These are phyloP conservation scores for Hymenoscyphus infarciens DNA, from an alignment of 2,329 filamentous ascomycete species.

Conservation along the genomic window DNA sequence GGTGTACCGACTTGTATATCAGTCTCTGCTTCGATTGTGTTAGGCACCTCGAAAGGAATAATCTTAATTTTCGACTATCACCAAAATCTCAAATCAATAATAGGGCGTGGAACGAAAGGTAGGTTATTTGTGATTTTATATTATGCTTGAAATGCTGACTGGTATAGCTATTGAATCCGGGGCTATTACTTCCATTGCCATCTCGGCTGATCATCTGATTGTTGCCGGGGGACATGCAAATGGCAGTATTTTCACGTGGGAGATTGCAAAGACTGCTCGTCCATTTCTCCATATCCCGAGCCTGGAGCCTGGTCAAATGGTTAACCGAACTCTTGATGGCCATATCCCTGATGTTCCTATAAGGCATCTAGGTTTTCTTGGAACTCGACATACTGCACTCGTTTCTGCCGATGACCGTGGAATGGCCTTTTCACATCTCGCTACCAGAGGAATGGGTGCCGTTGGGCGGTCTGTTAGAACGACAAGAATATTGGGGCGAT, in stretches of 20 bases:
- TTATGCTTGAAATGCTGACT: conserved; percentile 33
- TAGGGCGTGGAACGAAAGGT: conserved; percentile 91
- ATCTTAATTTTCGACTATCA: conserved; percentile 97
- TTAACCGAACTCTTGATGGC: conserved; percentile 70
- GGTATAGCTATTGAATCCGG: conserved; percentile 80
- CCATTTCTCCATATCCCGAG: conserved; percentile 88
- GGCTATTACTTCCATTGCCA: conserved; percentile 77
- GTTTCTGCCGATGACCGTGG: conserved; percentile 92
- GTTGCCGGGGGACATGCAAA: conserved; percentile 86
- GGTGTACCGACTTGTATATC: conserved; percentile 85
- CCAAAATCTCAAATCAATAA: conserved; percentile 89
- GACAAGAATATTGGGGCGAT: conserved; percentile 84
- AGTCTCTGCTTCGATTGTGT: conserved; percentile 80
- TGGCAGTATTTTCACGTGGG: conserved; percentile 96
- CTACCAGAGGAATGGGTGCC: conserved; percentile 83
- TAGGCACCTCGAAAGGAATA: conserved; percentile 92
- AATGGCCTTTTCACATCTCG: conserved; percentile 98
- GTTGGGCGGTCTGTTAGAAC: conserved; percentile 85
- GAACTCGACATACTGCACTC: conserved; percentile 86
- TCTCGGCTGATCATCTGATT: conserved; percentile 91
- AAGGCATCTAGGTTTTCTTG: conserved; percentile 90
- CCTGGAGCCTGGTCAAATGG: conserved; percentile 60
- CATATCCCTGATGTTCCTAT: conserved; percentile 76
- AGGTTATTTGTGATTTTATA: conserved; percentile 28
- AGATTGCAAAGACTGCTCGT: conserved; percentile 73